Evolutionary conservation across 257 asterid species (phyloP).

Genomic region (Eustoma russellianum): DNA sequence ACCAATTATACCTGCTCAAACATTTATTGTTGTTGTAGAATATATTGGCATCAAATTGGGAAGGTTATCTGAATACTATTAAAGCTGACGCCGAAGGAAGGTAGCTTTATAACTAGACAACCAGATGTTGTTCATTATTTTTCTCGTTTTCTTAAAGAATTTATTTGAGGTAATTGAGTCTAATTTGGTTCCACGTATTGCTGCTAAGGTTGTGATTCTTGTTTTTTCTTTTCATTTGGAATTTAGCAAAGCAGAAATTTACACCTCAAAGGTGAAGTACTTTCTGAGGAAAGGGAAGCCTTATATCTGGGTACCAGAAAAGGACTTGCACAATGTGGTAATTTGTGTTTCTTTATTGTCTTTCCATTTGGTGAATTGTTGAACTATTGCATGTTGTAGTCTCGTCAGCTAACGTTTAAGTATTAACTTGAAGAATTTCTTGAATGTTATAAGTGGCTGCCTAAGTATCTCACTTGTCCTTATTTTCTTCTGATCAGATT

Average conservation of each 20-base stretch:
- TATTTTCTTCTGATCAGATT: too few species aligned
- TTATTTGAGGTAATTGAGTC: not conserved
- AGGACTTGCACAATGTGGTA: conserved; percentile 92
- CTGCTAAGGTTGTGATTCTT: not conserved
- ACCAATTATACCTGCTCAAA: not conserved
- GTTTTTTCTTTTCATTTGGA: not conserved
- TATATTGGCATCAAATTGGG: conserved; percentile 82
- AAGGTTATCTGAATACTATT: conserved; percentile 66
- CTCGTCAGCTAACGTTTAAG: too few species aligned
- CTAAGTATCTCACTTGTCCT: too few species aligned
- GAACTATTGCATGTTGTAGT: too few species aligned
- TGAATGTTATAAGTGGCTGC: too few species aligned
- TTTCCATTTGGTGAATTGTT: not conserved
- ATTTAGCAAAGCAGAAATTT: conserved; percentile 64
- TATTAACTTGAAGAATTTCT: too few species aligned
- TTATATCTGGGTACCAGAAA: conserved; percentile 78
- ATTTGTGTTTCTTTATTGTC: not conserved
- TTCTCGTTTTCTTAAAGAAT: not conserved
- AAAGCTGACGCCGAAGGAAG: conserved; percentile 83
- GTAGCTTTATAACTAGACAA: conserved; percentile 19
- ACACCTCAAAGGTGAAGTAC: conserved; percentile 73
- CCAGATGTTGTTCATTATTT: not conserved
- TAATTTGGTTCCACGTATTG: not conserved
- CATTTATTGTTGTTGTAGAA: conserved; percentile 29
- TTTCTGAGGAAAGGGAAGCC: conserved; percentile 70